These are phyloP conservation scores for Phaeosphaeriaceae sp. DNA, from an alignment of 2,329 filamentous ascomycete species.

Conservation along the genomic window DNA sequence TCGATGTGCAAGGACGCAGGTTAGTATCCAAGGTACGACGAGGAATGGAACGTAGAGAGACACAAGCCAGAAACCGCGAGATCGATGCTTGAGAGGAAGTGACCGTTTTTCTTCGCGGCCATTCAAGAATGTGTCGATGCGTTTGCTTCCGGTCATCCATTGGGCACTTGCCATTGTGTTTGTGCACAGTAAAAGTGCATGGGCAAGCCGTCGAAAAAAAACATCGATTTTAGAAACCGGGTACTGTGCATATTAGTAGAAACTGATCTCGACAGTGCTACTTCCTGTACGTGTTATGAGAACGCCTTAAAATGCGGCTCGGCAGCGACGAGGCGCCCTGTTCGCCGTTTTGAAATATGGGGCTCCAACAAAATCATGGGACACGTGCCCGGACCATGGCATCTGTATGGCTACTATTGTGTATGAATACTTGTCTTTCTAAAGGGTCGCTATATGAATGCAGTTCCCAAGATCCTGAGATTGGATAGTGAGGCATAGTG, in stretches of 20 bases:
- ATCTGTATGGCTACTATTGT: background rate
- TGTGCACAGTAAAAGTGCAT: background rate
- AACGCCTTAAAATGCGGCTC: background rate
- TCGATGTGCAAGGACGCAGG: slow-evolving; percentile 2
- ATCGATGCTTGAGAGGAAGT: background rate
- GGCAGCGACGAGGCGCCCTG: background rate
- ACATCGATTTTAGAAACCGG: background rate
- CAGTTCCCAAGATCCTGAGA: too few relatives aligned
- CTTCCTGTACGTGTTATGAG: background rate
- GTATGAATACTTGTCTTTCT: background rate
- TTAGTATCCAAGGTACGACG: slow-evolving; percentile 6
- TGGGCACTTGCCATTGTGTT: background rate
- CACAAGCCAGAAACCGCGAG: slow-evolving; percentile 55
- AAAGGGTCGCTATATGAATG: background rate
- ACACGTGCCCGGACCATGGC: background rate
- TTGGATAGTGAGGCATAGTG: background rate
- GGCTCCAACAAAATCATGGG: background rate
- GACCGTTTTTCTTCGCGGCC: background rate
- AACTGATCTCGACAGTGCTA: background rate
- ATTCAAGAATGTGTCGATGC: background rate
- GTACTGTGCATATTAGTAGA: background rate
- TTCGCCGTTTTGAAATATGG: background rate
- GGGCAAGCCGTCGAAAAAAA: background rate
- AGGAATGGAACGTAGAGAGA: slow-evolving; percentile 4
- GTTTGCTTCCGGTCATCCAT: background rate